Conservation (phyloP, 2,329 filamentous ascomycete genomes). For the Aureobasidium sp. region DNA sequence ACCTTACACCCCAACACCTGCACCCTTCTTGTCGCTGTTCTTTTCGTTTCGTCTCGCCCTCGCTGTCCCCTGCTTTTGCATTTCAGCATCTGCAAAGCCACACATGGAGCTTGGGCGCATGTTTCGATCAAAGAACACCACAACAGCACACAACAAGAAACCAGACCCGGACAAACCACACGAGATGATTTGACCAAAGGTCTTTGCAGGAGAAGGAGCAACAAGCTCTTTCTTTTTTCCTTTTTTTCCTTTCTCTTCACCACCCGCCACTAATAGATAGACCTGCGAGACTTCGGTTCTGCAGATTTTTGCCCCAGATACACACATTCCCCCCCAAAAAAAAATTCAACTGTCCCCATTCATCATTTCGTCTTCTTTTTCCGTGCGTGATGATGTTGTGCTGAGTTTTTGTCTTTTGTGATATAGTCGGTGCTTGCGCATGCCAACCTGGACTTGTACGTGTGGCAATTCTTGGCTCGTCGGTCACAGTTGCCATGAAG, state of each 20-base stretch:
- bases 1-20: background rate
- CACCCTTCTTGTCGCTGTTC: conserved; percentile 4
- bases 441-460: conserved; percentile 19
- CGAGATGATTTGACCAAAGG: background rate
- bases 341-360: background rate
- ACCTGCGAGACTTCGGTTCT: background rate
- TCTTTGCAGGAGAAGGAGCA: background rate
- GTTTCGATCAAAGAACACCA: background rate
- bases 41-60: background rate
- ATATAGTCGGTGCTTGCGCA: background rate
- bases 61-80: background rate
- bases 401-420: background rate
- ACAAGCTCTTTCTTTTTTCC: background rate
- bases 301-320: background rate
- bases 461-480: conserved; percentile 16
- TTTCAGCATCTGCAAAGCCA: background rate
- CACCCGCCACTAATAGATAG: background rate
- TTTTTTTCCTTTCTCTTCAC: background rate
- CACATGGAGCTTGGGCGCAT: background rate
- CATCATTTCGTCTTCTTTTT: background rate
- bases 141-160: background rate
- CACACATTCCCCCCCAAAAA: background rate
- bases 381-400: background rate
- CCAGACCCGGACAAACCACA: background rate
- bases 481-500: conserved; percentile 18